A percentile compares a stretch with the other conserved stretches of the same genome.
Evolutionary conservation across 2,329 filamentous ascomycete genomes (phyloP).

Genomic region (Aureobasidium sp.): DNA sequence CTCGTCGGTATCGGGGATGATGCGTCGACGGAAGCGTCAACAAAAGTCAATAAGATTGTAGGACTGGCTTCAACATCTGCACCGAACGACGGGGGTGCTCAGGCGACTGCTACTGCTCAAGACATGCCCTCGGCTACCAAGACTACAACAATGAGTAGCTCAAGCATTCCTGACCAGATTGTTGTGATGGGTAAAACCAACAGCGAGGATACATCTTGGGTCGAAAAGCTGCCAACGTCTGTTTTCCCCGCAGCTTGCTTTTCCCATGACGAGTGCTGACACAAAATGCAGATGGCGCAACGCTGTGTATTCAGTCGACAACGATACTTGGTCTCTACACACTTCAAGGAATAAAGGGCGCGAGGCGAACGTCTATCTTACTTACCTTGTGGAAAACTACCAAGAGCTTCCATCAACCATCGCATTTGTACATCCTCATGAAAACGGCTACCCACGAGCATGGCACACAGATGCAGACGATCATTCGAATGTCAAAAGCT

Average conservation of each 20-base stretch:
- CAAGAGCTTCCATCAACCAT: conserved; percentile 26
- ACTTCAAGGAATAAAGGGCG: neutral
- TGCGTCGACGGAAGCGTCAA: neutral
- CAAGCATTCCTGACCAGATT: neutral
- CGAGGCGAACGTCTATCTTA: conserved; percentile 43
- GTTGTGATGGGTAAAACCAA: neutral
- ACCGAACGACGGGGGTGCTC: neutral
- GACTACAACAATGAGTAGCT: neutral
- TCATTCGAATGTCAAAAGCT: conserved; percentile 19
- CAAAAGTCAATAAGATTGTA: neutral
- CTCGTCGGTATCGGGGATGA: neutral
- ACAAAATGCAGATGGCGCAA: neutral
- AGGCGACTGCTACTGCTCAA: neutral
- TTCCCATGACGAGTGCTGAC: neutral
- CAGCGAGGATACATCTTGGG: neutral
- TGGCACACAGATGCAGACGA: conserved; percentile 14
- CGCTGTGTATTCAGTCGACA: neutral
- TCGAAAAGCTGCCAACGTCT: neutral
- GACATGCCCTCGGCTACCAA: neutral
- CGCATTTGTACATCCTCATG: conserved; percentile 27
- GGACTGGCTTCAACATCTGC: neutral
- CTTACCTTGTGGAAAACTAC: conserved; percentile 43
- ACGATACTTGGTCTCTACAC: neutral
- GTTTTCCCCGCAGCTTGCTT: neutral
- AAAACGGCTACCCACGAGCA: conserved; percentile 21